phyloP scores from a whole-genome alignment of 164 flowering plant genomes.

The Malania oleifera region DNA sequence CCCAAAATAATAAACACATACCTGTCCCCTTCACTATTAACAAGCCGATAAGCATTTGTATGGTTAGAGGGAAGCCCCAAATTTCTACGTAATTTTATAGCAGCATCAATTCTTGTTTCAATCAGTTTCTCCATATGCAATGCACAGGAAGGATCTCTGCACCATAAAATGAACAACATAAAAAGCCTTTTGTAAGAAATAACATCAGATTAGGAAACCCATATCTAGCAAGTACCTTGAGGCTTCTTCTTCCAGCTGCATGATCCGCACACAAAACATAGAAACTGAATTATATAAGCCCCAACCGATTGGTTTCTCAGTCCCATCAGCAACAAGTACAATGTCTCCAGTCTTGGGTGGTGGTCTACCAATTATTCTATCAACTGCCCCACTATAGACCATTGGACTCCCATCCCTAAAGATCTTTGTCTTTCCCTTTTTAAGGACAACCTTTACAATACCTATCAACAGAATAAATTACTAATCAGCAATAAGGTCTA shows the following conservation, averaged over 20 bases:
- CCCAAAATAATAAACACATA: slow-evolving; percentile 5
- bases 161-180: slow-evolving; percentile 13
- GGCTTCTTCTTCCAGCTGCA: slow-evolving; percentile 94
- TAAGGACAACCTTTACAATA: slow-evolving; percentile 82
- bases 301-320: slow-evolving; percentile 91
- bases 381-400: slow-evolving; percentile 98
- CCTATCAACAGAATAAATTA: slow-evolving; percentile 33
- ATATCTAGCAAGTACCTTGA: slow-evolving; percentile 29
- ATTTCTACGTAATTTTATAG: slow-evolving; percentile 51
- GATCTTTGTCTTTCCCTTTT: slow-evolving; percentile 87
- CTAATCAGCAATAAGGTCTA: not conserved
- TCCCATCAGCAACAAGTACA: slow-evolving; percentile 88
- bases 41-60: slow-evolving; percentile 90
- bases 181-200: not conserved
- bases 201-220: not conserved
- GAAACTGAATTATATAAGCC: slow-evolving; percentile 89
- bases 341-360: slow-evolving; percentile 87
- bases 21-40: slow-evolving; percentile 99
- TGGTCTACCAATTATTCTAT: slow-evolving; percentile 84
- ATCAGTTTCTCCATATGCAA: slow-evolving; percentile 77
- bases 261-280: slow-evolving; percentile 91
- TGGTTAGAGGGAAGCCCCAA: slow-evolving; percentile 69
- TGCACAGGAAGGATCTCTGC: slow-evolving; percentile 69
- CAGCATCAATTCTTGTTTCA: slow-evolving; percentile 62
- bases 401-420: slow-evolving; percentile 93